Base-by-base conservation (phyloP, 2,329 filamentous ascomycete genomes). In the Aspergillus ruber region DNA sequence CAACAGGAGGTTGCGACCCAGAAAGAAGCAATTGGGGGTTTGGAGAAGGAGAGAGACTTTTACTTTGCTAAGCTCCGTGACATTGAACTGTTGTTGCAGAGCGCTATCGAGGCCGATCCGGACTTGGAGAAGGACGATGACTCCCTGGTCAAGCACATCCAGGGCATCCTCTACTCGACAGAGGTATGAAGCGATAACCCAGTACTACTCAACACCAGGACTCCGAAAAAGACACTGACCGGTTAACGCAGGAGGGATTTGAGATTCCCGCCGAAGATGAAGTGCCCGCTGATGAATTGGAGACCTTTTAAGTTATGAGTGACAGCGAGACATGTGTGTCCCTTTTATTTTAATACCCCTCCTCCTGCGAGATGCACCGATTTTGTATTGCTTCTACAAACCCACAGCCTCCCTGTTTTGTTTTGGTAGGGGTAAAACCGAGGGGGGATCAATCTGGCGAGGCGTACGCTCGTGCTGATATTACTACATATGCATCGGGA, bases 61-160 rank as follows among this genome's bases (percentile, higher is more conserved):
- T 98, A 98, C 78, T 98, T 98, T 73, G 94, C 88, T 79, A 98
- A 98, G 78, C 79, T 98, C 55, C 82, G 93, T 50, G 93, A 98
- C 66, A 98, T 98, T 59, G 93, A 98, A 74, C 76, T 98, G 56
- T 75, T 98, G 61, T 81, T 98, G 47, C 93, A 98, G 75, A 86
- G 88, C 62, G 90, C 90, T 9, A 86, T 94, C 63, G 93, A 98
- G 59, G 86, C 89, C 53, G 88, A 96, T 56, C 90, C 90, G 0
- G 86, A 95, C 72, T 74, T 97, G 44, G 93, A 96, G 74, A 91
- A 94, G 80, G 87, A 95, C 52, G 91, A 96, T 61, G 86, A 90
- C 53, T 85, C 89, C 13, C 76, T 98, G 54, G 81, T 97, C 68
- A 96, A 95, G 81, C 85, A 91, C 68, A 96, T 98, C 69, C 93